These are phyloP conservation scores for Tricholoma furcatifolium DNA, from an alignment of 768 basidiomycete species.

Conservation along the genomic window DNA sequence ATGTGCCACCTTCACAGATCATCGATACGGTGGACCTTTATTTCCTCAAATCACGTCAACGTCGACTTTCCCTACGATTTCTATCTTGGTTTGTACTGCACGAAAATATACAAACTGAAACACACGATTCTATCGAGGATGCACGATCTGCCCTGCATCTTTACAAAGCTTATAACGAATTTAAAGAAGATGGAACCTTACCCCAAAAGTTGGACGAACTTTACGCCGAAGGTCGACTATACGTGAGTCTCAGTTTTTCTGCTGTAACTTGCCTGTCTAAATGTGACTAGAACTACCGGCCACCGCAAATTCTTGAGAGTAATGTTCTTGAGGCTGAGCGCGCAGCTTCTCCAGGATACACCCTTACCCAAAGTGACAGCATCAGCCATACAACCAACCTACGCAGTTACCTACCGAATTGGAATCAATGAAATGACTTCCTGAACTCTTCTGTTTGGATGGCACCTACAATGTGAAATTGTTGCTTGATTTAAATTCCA, in stretches of 20 bases:
- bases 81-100: conserved; percentile 92
- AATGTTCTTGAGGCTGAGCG: conserved; percentile 1
- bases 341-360: conserved; percentile 8
- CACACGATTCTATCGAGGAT: conserved; percentile 99
- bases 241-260: conserved; percentile 41
- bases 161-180: conserved; percentile 77
- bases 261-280: neutral
- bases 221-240: conserved; percentile 74
- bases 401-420: conserved; percentile 2
- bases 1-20: conserved; percentile 92
- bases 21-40: conserved; percentile 98
- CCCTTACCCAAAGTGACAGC: neutral
- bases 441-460: no score
- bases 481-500: neutral
- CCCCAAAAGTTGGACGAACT: conserved; percentile 87
- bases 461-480: neutral
- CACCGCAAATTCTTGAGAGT: conserved; percentile 11
- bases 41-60: conserved; percentile 75
- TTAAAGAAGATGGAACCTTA: conserved; percentile 75
- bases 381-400: neutral
- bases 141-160: conserved; percentile 82
- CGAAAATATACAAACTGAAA: conserved; percentile 89
- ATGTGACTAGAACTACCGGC: conserved; percentile 20
- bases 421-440: conserved; percentile 1
- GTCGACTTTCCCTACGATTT: conserved; percentile 89